Base-by-base conservation (phyloP, 2,329 filamentous ascomycete species). In the Orbilia brochopaga region DNA sequence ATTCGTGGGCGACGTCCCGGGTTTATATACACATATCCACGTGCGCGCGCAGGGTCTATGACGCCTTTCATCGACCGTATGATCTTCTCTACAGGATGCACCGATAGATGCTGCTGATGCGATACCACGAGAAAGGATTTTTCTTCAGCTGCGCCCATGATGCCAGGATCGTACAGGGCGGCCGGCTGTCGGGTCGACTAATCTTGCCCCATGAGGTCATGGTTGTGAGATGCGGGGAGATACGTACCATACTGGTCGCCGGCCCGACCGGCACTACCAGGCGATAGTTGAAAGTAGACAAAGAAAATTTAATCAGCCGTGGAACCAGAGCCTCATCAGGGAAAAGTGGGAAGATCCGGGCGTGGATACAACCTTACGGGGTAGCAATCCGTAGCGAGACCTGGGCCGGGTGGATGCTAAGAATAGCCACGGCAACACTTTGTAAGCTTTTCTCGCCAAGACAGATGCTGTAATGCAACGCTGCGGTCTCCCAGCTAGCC, bases 331-430 rank as follows among this genome's bases (percentile, higher is more conserved):
- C 59, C 66, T 70, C 66, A 56, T 42, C 40, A 48, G 44, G 19
- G 13, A 42, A 32, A 3, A 3, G 15, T 42, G 52, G 58, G 58
- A 63, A 58, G 65, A 69, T 69, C 65, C 58, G 19, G 44, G 19
- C 8, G 44, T 48, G 44, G 59, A 70, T 70, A 60, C 66, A 52
- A 70, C 66, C 58, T 44, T 69, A 58, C 32, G 58, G 54, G 66
- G 54, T 58, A 58, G 15, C 65, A 63, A 48, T 35, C 51, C 27
- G 27, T 17, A 27, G 30, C 46, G 17, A 21, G 52, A 35, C 42
- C 40, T 13, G 37, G n/a, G 32, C 32, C 32, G 57, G 32, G 50
- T 63, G 42, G 59, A 15, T 70, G 58, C 66, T 70, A 70, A 70
- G 66, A 70, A 70, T 70, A 70, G 66, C 59, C 66, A 63, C 62